Conservation (phyloP, 1,139 yeast species). For the Pneumocystis jirovecii region DNA sequence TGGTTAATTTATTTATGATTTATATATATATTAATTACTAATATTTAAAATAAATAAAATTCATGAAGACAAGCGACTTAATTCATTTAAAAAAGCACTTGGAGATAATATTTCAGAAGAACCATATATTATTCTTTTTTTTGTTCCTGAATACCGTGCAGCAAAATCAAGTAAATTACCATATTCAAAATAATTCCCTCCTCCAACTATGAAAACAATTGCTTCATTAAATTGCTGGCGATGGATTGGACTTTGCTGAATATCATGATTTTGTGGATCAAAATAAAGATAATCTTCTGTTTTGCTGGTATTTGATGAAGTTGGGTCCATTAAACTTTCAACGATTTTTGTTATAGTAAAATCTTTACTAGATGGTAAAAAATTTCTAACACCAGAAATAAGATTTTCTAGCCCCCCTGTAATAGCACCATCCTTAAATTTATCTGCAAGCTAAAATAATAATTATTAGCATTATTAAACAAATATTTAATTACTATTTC, state of each 20-base stretch:
- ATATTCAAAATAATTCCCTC: slow-evolving; percentile 88
- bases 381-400: slow-evolving; percentile 72
- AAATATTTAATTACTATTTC: neutral
- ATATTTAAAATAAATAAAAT: slow-evolving; percentile 21
- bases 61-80: slow-evolving; percentile 23
- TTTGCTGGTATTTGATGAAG: slow-evolving; percentile 32
- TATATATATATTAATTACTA: slow-evolving; percentile 26
- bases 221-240: slow-evolving; percentile 70
- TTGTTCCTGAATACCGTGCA: slow-evolving; percentile 23
- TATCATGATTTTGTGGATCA: slow-evolving; percentile 52
- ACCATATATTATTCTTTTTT: slow-evolving; percentile 57
- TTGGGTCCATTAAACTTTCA: slow-evolving; percentile 83
- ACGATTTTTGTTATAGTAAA: slow-evolving; percentile 82
- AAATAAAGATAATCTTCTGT: slow-evolving; percentile 84
- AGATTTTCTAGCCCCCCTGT: slow-evolving; percentile 86
- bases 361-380: slow-evolving; percentile 74
- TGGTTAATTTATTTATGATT: slow-evolving; percentile 23
- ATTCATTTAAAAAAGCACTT: slow-evolving; percentile 55
- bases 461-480: slow-evolving; percentile 18
- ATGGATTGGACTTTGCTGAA: slow-evolving; percentile 24
- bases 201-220: slow-evolving; percentile 85
- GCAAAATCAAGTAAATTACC: slow-evolving; percentile 91
- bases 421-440: slow-evolving; percentile 34
- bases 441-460: slow-evolving; percentile 61
- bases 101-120: slow-evolving; percentile 74